Base-by-base conservation (phyloP, 306 rosid genomes). In the Arachis stenosperma region DNA sequence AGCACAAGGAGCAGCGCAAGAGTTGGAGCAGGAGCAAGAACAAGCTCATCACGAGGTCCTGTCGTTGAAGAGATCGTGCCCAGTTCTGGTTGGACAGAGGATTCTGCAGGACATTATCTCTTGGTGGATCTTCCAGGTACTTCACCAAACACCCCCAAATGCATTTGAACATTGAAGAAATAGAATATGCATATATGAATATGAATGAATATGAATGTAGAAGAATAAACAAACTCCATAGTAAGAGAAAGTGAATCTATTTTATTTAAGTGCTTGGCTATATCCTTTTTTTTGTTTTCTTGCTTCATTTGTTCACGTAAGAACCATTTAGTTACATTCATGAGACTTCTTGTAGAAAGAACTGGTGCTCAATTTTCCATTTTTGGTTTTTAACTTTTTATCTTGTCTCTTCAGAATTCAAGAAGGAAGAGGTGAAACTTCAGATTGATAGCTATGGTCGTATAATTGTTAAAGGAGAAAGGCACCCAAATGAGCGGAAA, bases 61-160 rank as follows among this genome's bases (percentile, higher is more conserved):
- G 60, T 72, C 33, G 47, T 67, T 14, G 86, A 88, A 78, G 69
- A 79, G 77, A 70, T 80, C 30, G 83, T 69, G 3, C 96, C 97
- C 37, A 71, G 27, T 72, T 85, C 84, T 29, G 89, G 63, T 27
- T 88, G 97, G 92, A 66, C 86, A 40, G 86, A 86, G 71, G 93
- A 87, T 72, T 73, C 82, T 57, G 12, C 81, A 0, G 82, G 69
- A 48, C 93, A 85, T 79, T 83, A 83, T 75, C 92, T 92, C 62
- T 42, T 88, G 5, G 85, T 92, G 57, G 90, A 86, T 85, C 92
- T 92, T 72, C 93, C 91, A 48, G 96, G 96, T 91, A 89, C 40
- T 70, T 14, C 59, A 52, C 53, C 60, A 57, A 59, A 54, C 63
- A 13, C 29, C 12, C 53, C 33, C 11, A 40, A 30, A 12, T 22